Conservation (phyloP, 164 flowering plant genomes). For the Dillenia suffruticosa region DNA sequence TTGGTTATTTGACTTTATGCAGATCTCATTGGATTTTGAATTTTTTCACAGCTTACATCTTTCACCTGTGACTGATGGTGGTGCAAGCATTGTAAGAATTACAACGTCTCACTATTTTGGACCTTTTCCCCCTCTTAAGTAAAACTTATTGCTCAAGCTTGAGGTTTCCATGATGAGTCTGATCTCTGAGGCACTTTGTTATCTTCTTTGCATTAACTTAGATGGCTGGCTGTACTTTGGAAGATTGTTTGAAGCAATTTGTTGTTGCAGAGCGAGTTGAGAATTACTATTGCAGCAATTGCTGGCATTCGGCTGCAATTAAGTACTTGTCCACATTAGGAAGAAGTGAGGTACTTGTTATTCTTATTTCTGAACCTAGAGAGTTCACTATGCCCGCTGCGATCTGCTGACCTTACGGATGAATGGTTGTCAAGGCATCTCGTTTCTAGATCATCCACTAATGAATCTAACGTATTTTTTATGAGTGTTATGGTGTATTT, state of each 20-base stretch:
- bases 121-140: slow-evolving; percentile 3
- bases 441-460: too few relatives aligned
- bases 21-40: slow-evolving; percentile 79
- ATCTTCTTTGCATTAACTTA: slow-evolving; percentile 16
- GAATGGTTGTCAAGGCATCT: too few relatives aligned
- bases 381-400: too few relatives aligned
- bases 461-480: too few relatives aligned
- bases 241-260: slow-evolving; percentile 71
- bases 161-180: slow-evolving; percentile 6
- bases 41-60: slow-evolving; percentile 78
- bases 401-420: too few relatives aligned
- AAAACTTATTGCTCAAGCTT: background rate
- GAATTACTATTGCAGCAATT: slow-evolving; percentile 59
- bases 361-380: background rate
- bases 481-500: background rate
- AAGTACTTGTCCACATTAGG: slow-evolving; percentile 42
- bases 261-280: slow-evolving; percentile 60
- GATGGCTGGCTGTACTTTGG: slow-evolving; percentile 60
- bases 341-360: slow-evolving; percentile 48
- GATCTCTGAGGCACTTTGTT: background rate
- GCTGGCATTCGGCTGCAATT: slow-evolving; percentile 83
- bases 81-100: slow-evolving; percentile 44
- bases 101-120: slow-evolving; percentile 8
- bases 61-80: slow-evolving; percentile 31
- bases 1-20: slow-evolving; percentile 23